phyloP scores from a whole-genome alignment of 345 rosid genomes.

The Populus simonii region DNA sequence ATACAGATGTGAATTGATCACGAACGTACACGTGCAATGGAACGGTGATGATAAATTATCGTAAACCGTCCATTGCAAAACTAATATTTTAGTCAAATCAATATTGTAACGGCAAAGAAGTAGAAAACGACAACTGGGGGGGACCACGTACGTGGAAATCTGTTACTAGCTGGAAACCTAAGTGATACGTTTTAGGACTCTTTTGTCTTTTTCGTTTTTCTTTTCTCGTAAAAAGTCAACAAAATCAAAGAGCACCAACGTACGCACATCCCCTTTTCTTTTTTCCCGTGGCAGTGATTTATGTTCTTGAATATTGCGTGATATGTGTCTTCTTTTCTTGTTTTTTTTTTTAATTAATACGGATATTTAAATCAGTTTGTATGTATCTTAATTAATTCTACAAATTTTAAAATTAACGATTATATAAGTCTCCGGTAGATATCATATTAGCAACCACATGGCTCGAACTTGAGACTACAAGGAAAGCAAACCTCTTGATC shows the following conservation, averaged over 20 bases:
- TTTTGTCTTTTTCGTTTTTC: not conserved
- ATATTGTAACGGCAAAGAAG: not conserved
- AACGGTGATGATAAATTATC: not conserved
- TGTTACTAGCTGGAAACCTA: not conserved
- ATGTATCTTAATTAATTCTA: too few relatives aligned
- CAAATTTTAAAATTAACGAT: too few relatives aligned
- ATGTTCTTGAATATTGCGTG: too few relatives aligned
- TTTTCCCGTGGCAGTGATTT: too few relatives aligned
- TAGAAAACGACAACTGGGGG: not conserved
- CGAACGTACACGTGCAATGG: not conserved
- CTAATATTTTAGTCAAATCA: not conserved
- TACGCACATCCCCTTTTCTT: not conserved
- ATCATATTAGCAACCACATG: too few relatives aligned
- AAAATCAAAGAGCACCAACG: too few relatives aligned
- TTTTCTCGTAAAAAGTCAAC: not conserved
- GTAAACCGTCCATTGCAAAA: not conserved
- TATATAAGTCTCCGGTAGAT: too few relatives aligned
- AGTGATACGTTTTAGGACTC: not conserved
- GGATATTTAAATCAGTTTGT: too few relatives aligned
- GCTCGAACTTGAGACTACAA: too few relatives aligned
- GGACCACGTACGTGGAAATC: not conserved
- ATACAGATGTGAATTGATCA: not conserved
- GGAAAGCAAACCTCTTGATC: too few relatives aligned
- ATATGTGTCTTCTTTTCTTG: too few relatives aligned
- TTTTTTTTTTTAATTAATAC: too few relatives aligned